Conservation (phyloP, 805 yeast species). For the Kuraishia borneana region DNA sequence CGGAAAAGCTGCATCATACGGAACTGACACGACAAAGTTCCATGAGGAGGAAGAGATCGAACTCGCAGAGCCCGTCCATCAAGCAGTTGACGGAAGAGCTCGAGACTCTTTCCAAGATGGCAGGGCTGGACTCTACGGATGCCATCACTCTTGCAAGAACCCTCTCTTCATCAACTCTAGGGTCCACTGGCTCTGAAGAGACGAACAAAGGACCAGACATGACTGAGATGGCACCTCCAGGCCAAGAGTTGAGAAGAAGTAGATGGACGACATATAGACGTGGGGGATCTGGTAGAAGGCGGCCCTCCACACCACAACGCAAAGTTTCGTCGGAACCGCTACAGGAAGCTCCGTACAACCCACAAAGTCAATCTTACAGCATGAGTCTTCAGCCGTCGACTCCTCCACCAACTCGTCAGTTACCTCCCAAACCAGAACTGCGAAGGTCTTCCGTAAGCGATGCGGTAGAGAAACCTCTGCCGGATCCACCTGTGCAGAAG, state of each 20-base stretch:
- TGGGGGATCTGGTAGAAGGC: slow-evolving; percentile 12
- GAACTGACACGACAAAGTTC: slow-evolving; percentile 2
- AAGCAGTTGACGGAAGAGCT: slow-evolving; percentile 67
- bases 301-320: slow-evolving; percentile 6
- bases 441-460: slow-evolving; percentile 1
- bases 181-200: slow-evolving; percentile 42
- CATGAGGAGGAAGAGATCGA: slow-evolving; percentile 12
- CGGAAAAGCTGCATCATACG: slow-evolving; percentile 23
- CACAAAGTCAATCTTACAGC: too few species aligned
- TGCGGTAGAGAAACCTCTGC: slow-evolving; percentile 2
- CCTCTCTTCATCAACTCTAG: slow-evolving; percentile 58
- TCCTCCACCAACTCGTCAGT: slow-evolving; percentile 4
- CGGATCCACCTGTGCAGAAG: background rate
- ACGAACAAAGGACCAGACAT: slow-evolving; percentile 21
- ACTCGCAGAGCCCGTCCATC: slow-evolving; percentile 36
- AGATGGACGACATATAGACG: slow-evolving; percentile 40
- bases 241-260: slow-evolving; percentile 24
- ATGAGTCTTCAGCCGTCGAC: slow-evolving; percentile 2
- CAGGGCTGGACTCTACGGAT: slow-evolving; percentile 69
- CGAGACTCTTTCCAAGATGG: slow-evolving; percentile 61
- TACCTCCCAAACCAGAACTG: slow-evolving; percentile 3
- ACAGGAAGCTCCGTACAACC: background rate
- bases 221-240: slow-evolving; percentile 4
- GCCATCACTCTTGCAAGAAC: slow-evolving; percentile 79
- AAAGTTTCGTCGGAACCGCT: background rate